Evolutionary conservation across 169 alveolate species (phyloP).

Genomic region (Plasmodium gaboni): DNA sequence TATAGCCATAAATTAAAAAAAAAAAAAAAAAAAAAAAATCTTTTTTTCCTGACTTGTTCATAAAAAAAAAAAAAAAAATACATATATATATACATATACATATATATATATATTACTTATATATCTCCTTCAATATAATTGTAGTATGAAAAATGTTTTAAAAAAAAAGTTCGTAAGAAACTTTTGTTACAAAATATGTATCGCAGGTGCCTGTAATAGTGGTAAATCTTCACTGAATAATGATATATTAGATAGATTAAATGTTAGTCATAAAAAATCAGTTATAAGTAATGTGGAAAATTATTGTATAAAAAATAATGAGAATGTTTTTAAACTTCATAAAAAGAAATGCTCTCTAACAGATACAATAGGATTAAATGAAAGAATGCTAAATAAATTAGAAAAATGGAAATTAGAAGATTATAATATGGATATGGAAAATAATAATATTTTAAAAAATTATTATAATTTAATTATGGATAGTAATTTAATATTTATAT

Average conservation of each 20-base stretch:
- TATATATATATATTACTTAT: no score
- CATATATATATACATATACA: no score
- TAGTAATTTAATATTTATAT: slow-evolving; percentile 38
- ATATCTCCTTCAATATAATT: background rate
- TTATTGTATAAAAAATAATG: slow-evolving; percentile 29
- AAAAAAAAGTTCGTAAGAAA: background rate
- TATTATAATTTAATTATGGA: slow-evolving; percentile 16
- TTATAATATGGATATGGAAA: slow-evolving; percentile 1
- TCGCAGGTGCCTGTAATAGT: slow-evolving; percentile 61
- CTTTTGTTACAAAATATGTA: slow-evolving; percentile 27
- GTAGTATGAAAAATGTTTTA: slow-evolving; percentile 3
- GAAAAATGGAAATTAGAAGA: slow-evolving; percentile 6
- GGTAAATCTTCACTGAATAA: slow-evolving; percentile 63
- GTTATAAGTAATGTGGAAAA: slow-evolving; percentile 19
- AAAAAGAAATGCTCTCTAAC: slow-evolving; percentile 28
- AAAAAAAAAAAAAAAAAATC: no score
- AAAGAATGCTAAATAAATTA: slow-evolving; percentile 33
- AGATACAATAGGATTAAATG: slow-evolving; percentile 62
- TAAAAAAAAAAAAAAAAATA: no score
- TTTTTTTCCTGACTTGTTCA: no score
- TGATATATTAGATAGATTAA: slow-evolving; percentile 12
- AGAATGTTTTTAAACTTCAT: slow-evolving; percentile 11
- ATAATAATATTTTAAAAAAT: slow-evolving; percentile 28
- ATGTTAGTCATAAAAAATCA: slow-evolving; percentile 45
- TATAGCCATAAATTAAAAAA: no score